Percentiles rank a stretch among this genome's conserved stretches.
phyloP scores from a whole-genome alignment of 2,329 filamentous ascomycete genomes.

The Geosmithia flava region DNA sequence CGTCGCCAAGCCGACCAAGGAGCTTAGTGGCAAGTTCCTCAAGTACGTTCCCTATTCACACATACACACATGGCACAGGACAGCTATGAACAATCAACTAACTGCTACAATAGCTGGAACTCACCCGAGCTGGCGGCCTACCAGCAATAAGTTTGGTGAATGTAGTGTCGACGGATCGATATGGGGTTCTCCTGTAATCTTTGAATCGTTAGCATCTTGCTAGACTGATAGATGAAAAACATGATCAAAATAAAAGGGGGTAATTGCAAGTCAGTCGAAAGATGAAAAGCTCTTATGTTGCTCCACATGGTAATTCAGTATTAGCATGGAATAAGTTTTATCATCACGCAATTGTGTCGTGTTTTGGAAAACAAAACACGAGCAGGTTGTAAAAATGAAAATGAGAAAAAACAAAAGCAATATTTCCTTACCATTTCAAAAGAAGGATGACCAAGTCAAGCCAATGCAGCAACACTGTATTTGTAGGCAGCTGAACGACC shows the following conservation, averaged over 20 bases:
- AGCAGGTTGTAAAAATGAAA: slow-evolving; percentile 4
- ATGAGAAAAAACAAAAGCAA: slow-evolving; percentile 7
- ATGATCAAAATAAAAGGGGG: slow-evolving; percentile 9
- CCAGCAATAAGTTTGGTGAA: slow-evolving; percentile 20
- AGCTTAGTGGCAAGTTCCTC: slow-evolving; percentile 66
- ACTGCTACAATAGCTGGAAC: slow-evolving; percentile 19
- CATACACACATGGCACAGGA: slow-evolving; percentile 6
- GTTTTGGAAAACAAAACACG: not conserved
- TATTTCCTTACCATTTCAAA: slow-evolving; percentile 12
- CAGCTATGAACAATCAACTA: slow-evolving; percentile 3
- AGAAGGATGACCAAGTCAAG: not conserved
- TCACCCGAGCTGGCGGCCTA: slow-evolving; percentile 37
- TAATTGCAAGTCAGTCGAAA: slow-evolving; percentile 56
- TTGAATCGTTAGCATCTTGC: not conserved
- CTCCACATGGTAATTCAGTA: slow-evolving; percentile 57
- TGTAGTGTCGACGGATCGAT: not conserved
- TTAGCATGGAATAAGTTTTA: slow-evolving; percentile 65
- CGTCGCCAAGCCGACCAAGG: slow-evolving; percentile 48
- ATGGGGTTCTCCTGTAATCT: slow-evolving; percentile 3
- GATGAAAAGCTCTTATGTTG: slow-evolving; percentile 69
- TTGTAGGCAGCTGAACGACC: not conserved
- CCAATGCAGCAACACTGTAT: not conserved
- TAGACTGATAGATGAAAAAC: slow-evolving; percentile 9
- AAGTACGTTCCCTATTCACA: slow-evolving; percentile 30
- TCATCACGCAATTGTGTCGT: slow-evolving; percentile 40